Conservation (phyloP, 2,329 filamentous ascomycete genomes). For the Ophiostoma triangulosporum region DNA sequence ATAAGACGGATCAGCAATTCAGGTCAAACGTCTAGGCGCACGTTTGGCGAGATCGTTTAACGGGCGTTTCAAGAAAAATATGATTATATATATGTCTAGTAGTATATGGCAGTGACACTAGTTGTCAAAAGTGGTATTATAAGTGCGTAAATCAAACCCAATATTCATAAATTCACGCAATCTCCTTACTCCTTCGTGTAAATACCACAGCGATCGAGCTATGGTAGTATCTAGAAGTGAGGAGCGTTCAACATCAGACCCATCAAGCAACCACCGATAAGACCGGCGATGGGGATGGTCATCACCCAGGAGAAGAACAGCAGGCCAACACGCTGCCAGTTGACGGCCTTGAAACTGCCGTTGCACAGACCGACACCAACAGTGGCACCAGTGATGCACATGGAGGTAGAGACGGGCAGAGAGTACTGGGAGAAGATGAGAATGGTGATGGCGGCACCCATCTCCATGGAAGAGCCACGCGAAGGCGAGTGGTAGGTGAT, state of each 20-base stretch:
- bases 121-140: background rate
- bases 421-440: slow-evolving; percentile 63
- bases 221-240: slow-evolving; percentile 27
- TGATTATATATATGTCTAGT: background rate
- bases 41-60: background rate
- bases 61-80: too few species aligned
- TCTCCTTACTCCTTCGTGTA: background rate
- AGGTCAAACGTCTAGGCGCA: background rate
- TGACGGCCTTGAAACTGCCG: slow-evolving; percentile 56
- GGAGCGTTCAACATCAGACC: slow-evolving; percentile 41
- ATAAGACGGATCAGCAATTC: too few species aligned
- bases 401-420: slow-evolving; percentile 62
- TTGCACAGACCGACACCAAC: slow-evolving; percentile 70
- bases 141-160: background rate
- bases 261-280: slow-evolving; percentile 39
- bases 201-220: background rate
- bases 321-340: slow-evolving; percentile 59
- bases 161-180: background rate
- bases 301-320: slow-evolving; percentile 53
- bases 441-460: slow-evolving; percentile 65
- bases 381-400: slow-evolving; percentile 71
- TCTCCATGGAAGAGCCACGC: slow-evolving; percentile 57
- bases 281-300: slow-evolving; percentile 50
- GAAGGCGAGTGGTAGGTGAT: slow-evolving; percentile 54
- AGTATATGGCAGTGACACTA: background rate